Evolutionary conservation across 805 yeast species (phyloP).

Genomic region (Suhomyces canberraensis): DNA sequence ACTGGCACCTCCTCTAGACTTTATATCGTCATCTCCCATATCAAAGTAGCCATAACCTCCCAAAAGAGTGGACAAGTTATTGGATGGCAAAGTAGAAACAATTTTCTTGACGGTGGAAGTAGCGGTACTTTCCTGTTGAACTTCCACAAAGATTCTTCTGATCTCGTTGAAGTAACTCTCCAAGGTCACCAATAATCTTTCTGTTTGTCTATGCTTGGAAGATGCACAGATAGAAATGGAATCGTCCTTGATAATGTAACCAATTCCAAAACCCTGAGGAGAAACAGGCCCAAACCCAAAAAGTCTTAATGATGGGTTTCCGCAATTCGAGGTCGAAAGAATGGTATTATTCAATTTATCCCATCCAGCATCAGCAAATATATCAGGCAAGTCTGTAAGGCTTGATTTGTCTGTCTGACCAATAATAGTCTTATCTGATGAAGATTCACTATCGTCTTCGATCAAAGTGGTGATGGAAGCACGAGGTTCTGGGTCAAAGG

Average conservation of each 20-base stretch:
- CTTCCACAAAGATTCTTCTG: slow-evolving; percentile 30
- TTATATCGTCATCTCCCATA: slow-evolving; percentile 49
- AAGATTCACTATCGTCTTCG: slow-evolving; percentile 16
- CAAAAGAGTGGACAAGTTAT: slow-evolving; percentile 23
- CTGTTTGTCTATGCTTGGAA: slow-evolving; percentile 60
- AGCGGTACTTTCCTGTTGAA: slow-evolving; percentile 8
- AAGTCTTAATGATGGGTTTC: slow-evolving; percentile 55
- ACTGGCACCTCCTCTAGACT: slow-evolving; percentile 57
- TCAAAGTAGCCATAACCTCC: slow-evolving; percentile 65
- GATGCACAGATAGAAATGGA: slow-evolving; percentile 51
- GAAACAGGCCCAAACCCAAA: slow-evolving; percentile 62
- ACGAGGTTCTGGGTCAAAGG: slow-evolving; percentile 10
- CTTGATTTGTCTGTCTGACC: slow-evolving; percentile 18
- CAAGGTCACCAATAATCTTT: slow-evolving; percentile 51
- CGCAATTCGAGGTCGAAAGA: slow-evolving; percentile 63
- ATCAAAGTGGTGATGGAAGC: slow-evolving; percentile 14
- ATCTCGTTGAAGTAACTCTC: slow-evolving; percentile 49
- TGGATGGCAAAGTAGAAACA: slow-evolving; percentile 2
- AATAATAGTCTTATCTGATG: slow-evolving; percentile 28
- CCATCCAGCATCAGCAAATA: slow-evolving; percentile 89
- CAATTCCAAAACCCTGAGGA: slow-evolving; percentile 58
- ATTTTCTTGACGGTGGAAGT: slow-evolving; percentile 1
- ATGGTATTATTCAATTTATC: slow-evolving; percentile 76
- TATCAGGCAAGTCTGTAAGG: slow-evolving; percentile 53
- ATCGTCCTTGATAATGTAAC: slow-evolving; percentile 52